Evolutionary conservation across 371 early-diverging fungal species (phyloP), one percentile per base, ranked within the genome.

Genomic region (Capniomyces stellatus): DNA sequence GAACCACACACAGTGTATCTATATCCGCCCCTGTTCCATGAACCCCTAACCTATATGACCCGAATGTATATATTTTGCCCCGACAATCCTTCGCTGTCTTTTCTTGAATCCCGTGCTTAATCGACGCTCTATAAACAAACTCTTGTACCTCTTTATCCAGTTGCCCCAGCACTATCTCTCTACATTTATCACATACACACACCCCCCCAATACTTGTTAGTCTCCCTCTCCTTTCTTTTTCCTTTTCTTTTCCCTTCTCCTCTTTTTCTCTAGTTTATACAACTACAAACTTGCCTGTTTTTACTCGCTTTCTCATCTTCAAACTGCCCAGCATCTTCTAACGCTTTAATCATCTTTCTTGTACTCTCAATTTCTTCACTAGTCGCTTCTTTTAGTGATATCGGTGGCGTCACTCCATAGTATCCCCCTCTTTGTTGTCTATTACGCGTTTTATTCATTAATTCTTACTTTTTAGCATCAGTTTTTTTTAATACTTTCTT

Each of bases 61-160:
- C 99, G 72, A 92, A 99, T 0, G 99, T 97, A 64, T 89, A 98
- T 40, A 99, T 98, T 70, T 94, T 94, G 31, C 98, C 98, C 41
- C 94, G 94, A 40, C 85, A 88, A 53, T 87, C 83, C 51, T 70
- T 76, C 1, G 93, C 93, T 24, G 87, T 60, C 12, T 79, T 68
- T 58, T 87, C 92, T 18, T 88, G 78, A 28, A 87, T 71, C 18
- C 76, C 75, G 50, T 73, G 69, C 51, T 82, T 77, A 29, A 78
- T 60, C 42, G 78, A 75, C 8, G 81, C 82, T 25, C 65, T 61
- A 48, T 83, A 81, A 4, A 97, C 92, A 71, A 97, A 93, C 43
- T 88, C 83, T 61, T 91, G 89, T 51, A 91, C 87, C 46, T 93
- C 64, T 53, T 70, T 66, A 65, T 89, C 78, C 27, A 97, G 70